phyloP scores from a whole-genome alignment of 1,139 yeast species.

The Scheffersomyces stambukii region DNA sequence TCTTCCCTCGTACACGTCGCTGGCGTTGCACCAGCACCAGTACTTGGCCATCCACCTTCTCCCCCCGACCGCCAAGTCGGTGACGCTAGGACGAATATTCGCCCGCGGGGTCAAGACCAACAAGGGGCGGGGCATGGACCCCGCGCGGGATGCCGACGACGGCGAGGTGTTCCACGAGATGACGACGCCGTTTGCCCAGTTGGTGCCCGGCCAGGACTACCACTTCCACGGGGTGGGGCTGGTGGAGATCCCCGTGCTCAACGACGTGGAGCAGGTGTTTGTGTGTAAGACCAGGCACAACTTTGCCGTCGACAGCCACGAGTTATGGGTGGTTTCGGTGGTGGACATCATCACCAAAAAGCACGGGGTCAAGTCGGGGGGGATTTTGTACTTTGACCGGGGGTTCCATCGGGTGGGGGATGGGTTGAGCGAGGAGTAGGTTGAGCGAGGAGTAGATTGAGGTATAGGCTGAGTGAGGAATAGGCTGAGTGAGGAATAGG shows the following conservation, averaged over 20 bases:
- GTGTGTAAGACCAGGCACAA: conserved; percentile 57
- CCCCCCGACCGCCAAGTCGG: conserved; percentile 52
- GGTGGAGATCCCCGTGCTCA: conserved; percentile 53
- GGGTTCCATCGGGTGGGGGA: conserved; percentile 56
- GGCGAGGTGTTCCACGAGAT: conserved; percentile 43
- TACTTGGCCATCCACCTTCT: conserved; percentile 71
- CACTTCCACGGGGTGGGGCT: conserved; percentile 16
- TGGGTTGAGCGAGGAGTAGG: conserved; percentile 18
- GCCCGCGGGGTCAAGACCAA: conserved; percentile 51
- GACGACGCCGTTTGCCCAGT: conserved; percentile 47
- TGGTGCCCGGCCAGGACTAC: conserved; percentile 11
- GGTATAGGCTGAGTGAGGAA: no score
- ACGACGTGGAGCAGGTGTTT: conserved; percentile 56
- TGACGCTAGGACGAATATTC: conserved; percentile 52
- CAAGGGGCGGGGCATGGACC: conserved; percentile 9
- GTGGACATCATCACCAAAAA: conserved; percentile 38
- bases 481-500: no score
- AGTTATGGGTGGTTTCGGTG: conserved; percentile 79
- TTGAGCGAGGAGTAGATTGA: no score
- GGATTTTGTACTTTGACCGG: conserved; percentile 62
- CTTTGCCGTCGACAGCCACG: conserved; percentile 71
- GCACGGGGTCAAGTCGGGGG: conserved; percentile 39
- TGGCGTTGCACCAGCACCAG: conserved; percentile 49
- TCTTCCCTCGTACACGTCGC: conserved; percentile 75
- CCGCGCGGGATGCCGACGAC: conserved; percentile 19